Evolutionary conservation across 768 basidiomycete genomes (phyloP).

Genomic region (Agrocybe praecox): DNA sequence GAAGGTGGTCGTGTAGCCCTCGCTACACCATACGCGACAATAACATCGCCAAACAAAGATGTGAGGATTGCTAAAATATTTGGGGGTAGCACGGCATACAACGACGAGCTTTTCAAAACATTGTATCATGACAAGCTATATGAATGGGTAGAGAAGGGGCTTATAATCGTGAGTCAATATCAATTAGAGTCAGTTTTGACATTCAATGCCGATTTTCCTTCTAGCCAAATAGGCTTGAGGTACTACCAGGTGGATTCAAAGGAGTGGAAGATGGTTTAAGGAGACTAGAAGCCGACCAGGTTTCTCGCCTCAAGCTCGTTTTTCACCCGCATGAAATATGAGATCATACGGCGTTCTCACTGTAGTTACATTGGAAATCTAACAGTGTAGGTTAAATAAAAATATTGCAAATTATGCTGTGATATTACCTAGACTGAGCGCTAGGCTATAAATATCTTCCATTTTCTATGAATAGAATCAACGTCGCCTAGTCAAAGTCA

Average conservation of each 20-base stretch:
- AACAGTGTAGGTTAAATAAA: no score
- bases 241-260: conserved; percentile 42
- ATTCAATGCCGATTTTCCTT: not conserved
- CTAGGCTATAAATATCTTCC: no score
- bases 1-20: not conserved
- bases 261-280: conserved; percentile 45
- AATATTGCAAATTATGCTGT: no score
- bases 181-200: not conserved
- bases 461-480: no score
- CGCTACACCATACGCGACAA: not conserved
- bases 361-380: no score
- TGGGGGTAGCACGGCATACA: not conserved
- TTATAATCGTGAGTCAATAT: not conserved
- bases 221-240: conserved; percentile 46
- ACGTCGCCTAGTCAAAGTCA: no score
- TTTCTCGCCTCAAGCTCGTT: conserved; percentile 48
- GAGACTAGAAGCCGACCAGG: conserved; percentile 38
- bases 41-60: not conserved
- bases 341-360: no score
- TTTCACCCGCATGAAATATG: conserved; percentile 39
- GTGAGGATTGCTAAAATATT: not conserved
- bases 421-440: no score
- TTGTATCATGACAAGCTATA: not conserved
- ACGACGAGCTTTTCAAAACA: not conserved
- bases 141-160: not conserved